These are phyloP conservation scores for Aspergillus phoenicis DNA, from an alignment of 2,329 filamentous ascomycete species.

Conservation along the genomic window DNA sequence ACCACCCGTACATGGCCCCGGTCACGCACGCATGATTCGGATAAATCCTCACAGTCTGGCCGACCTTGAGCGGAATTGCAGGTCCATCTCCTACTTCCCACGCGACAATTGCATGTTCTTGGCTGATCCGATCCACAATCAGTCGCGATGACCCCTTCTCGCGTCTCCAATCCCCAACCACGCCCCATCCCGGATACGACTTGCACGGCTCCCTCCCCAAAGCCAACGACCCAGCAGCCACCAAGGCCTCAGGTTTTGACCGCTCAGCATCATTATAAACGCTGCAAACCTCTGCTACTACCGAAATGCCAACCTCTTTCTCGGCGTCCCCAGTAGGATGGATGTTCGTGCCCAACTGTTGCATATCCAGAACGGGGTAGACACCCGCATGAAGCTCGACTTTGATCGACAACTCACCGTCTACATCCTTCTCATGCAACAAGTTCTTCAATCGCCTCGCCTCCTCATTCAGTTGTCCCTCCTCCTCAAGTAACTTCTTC, in stretches of 20 bases:
- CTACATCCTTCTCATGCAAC: constrained; percentile 18
- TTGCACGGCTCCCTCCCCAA: constrained; percentile 73
- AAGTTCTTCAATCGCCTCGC: constrained; percentile 31
- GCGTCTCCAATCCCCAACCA: constrained; percentile 63
- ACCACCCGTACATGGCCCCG: constrained; percentile 70
- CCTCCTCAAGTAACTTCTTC: constrained; percentile 56
- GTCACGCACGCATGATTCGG: constrained; percentile 82
- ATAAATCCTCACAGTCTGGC: constrained; percentile 71
- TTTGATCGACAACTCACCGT: constrained; percentile 30
- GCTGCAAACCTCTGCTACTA: constrained; percentile 72
- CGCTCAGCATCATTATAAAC: constrained; percentile 64
- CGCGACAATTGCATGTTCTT: constrained; percentile 74
- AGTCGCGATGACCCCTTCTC: constrained; percentile 54
- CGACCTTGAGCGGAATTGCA: constrained; percentile 57
- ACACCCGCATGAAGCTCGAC: constrained; percentile 77
- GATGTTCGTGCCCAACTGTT: constrained; percentile 75
- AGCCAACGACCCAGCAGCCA: constrained; percentile 70
- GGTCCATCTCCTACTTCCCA: constrained; percentile 55
- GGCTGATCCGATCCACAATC: constrained; percentile 71
- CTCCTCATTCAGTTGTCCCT: constrained; percentile 37
- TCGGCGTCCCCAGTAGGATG: constrained; percentile 38
- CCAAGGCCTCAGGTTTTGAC: constrained; percentile 63
- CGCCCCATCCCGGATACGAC: constrained; percentile 71
- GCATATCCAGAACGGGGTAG: constrained; percentile 74
- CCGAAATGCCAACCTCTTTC: constrained; percentile 64